phyloP scores from a whole-genome alignment of 345 rosid genomes.

The Fremontodendron californicum region DNA sequence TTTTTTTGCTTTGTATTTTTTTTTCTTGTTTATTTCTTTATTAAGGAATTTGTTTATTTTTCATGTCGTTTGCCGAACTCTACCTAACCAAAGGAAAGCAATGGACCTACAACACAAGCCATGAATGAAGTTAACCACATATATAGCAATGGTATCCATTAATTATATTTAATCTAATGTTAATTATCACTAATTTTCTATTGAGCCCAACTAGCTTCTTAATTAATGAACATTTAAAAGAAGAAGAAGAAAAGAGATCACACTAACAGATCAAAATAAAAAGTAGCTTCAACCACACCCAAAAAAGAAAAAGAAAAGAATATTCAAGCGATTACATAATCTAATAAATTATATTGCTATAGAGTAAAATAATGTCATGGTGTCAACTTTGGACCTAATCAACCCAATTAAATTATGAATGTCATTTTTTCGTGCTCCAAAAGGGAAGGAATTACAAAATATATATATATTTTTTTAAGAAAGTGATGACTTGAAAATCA shows the following conservation, averaged over 20 bases:
- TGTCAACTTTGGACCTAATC: background rate
- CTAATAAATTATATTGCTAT: background rate
- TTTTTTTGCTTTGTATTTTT: background rate
- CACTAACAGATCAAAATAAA: no score
- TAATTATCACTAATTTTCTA: background rate
- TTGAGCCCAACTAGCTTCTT: background rate
- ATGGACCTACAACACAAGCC: background rate
- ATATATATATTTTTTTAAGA: no score
- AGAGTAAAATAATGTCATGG: background rate
- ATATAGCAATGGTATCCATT: background rate
- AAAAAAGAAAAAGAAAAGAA: background rate
- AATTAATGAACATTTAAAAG: background rate
- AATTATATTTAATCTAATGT: background rate
- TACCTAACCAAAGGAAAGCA: background rate
- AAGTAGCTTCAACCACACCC: background rate
- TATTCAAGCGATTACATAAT: background rate
- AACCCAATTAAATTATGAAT: background rate
- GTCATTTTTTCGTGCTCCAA: background rate
- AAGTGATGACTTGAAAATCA: no score
- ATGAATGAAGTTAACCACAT: background rate
- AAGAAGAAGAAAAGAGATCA: background rate
- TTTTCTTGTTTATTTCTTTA: background rate
- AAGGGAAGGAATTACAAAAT: background rate
- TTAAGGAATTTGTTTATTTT: background rate
- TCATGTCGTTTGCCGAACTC: background rate